phyloP scores from a whole-genome alignment of 805 yeast genomes.

The Lachancea lanzarotensis region DNA sequence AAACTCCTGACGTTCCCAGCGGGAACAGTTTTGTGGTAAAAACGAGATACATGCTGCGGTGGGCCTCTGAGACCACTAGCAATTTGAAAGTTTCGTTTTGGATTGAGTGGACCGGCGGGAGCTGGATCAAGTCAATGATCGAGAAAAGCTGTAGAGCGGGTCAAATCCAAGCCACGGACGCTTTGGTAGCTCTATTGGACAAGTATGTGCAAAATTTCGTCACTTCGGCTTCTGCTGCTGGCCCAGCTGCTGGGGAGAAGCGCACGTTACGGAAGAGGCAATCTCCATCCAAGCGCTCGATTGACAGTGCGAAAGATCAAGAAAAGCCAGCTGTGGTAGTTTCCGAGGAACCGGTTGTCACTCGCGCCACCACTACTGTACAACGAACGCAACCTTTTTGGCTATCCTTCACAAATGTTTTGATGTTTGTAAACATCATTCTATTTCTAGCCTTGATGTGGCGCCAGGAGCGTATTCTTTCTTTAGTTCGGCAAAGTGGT shows the following conservation, averaged over 20 bases:
- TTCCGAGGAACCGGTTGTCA: background rate
- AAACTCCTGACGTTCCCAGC: constrained; percentile 93
- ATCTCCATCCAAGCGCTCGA: constrained; percentile 9
- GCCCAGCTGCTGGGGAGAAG: constrained; percentile 1
- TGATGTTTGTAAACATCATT: constrained; percentile 9
- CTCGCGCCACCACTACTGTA: background rate
- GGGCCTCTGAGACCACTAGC: constrained; percentile 65
- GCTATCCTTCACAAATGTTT: constrained; percentile 2
- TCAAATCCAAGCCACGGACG: constrained; percentile 56
- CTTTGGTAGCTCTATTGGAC: constrained; percentile 32
- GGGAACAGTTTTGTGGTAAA: constrained; percentile 75
- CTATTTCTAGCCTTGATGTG: constrained; percentile 11
- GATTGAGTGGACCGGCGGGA: constrained; percentile 83
- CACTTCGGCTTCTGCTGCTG: background rate
- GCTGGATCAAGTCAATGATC: constrained; percentile 87
- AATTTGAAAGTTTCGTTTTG: constrained; percentile 58
- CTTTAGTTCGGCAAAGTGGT: constrained; percentile 6
- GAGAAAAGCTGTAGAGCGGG: constrained; percentile 82
- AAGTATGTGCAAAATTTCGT: constrained; percentile 21
- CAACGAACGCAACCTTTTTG: background rate
- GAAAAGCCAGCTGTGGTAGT: background rate
- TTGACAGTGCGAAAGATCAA: constrained; percentile 1
- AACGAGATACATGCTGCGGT: constrained; percentile 64
- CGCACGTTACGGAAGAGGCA: constrained; percentile 6
- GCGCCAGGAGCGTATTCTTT: constrained; percentile 12